Conservation (phyloP, 2,329 filamentous ascomycete genomes). For the Geosmithia flava region DNA sequence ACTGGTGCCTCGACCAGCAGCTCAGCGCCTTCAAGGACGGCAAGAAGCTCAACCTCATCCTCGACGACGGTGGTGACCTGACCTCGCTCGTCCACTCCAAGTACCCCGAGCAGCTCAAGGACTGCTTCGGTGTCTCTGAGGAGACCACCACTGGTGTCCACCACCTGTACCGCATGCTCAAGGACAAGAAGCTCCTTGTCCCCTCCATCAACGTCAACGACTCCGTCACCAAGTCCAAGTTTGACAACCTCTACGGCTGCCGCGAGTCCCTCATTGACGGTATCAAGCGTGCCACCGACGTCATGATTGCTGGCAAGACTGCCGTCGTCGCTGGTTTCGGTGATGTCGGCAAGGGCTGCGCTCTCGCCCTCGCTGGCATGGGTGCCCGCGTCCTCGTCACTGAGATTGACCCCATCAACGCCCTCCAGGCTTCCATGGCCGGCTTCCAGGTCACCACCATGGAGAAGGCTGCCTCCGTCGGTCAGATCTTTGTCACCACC, state of each 20-base stretch:
- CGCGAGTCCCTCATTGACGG: conserved; percentile 96
- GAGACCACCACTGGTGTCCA: conserved; percentile 99
- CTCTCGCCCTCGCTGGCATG: conserved; percentile 91
- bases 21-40: conserved; percentile 91
- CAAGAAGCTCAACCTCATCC: conserved; percentile 96
- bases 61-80: conserved; percentile 96
- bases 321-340: conserved; percentile 95
- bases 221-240: conserved; percentile 99
- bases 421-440: conserved; percentile 94
- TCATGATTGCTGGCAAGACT: conserved; percentile 99
- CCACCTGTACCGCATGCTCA: conserved; percentile 98
- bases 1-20: conserved; percentile 99
- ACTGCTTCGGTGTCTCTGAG: conserved; percentile 96
- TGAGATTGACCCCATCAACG: conserved; percentile 98
- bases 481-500: conserved; percentile 99
- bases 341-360: conserved; percentile 98
- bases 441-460: conserved; percentile 96
- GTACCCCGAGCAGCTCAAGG: conserved; percentile 97
- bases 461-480: conserved; percentile 81
- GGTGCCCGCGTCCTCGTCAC: conserved; percentile 93
- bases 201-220: conserved; percentile 99
- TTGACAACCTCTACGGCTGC: conserved; percentile 99
- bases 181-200: conserved; percentile 77
- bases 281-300: conserved; percentile 99
- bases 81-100: conserved; percentile 94